Base-by-base conservation (phyloP, 352 stramenopile species). In the Plasmopara viticola region DNA sequence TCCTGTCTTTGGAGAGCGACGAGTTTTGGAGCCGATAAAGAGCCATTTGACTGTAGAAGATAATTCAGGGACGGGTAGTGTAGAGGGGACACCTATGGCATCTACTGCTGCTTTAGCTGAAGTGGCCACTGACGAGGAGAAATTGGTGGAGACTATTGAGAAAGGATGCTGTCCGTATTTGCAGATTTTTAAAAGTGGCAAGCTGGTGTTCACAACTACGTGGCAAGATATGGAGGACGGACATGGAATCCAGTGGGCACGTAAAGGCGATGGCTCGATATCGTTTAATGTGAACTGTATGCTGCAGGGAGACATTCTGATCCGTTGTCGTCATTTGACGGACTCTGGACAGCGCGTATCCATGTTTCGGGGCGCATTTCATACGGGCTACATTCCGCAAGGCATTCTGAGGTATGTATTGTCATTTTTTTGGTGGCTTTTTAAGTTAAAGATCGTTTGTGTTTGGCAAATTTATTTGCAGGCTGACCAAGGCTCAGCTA, bases 361-460 rank as follows among this genome's bases (percentile, higher is more conserved):
- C 12, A 99, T 99, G 94, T 99, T 99, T 68, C 87, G 96, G 48
- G 94, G 92, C 8, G 95, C 92, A 12, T 98, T 99, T 65, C 96
- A 99, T 74, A 98, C 95, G n/a, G 95, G 96, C 2, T 99, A 98
- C 64, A 95, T 98, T 38, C 93, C 94, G 5, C 84, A 95, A 31
- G 93, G 94, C 15, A 96, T 98, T 42, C 68, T 99, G 43, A 68
- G 95, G 68, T 92, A 72, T 30, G 13, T 60, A 39, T 28, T 6
- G 31, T 8, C 34, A 18, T 18, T 49, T 9, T 37, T 18, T 14
- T 57, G 33, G 52, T 48, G 15, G 28, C 29, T 14, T 48, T 6
- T 14, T 44, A 9, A 29, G 10, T 42, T 37, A 6, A 3, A 25
- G 20, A 25, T 25, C 20, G 20, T 25, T 25, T 25, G 20, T 25